phyloP scores from a whole-genome alignment of 129 eudicot genomes.

The Oenanthe sinensis region DNA sequence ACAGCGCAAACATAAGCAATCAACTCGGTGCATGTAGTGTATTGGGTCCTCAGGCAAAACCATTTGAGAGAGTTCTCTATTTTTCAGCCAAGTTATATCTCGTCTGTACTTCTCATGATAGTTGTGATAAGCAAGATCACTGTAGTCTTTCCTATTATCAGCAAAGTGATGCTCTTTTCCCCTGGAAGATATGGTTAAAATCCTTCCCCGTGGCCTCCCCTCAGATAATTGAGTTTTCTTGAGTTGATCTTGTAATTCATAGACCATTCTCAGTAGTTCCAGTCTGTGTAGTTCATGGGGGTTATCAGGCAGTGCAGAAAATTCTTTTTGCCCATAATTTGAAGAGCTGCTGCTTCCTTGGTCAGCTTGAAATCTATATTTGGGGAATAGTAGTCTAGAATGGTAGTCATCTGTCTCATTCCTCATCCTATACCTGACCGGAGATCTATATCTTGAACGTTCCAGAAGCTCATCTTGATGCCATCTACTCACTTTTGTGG shows the following conservation, averaged over 20 bases:
- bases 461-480: constrained; percentile 21
- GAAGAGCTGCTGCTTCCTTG: constrained; percentile 20
- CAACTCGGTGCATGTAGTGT: constrained; percentile 30
- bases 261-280: constrained; percentile 53
- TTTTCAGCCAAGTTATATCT: constrained; percentile 15
- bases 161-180: constrained; percentile 22
- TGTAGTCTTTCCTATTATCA: constrained; percentile 22
- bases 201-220: constrained; percentile 3
- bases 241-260: constrained; percentile 60
- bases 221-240: constrained; percentile 28
- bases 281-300: constrained; percentile 32
- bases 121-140: constrained; percentile 17
- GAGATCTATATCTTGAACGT: constrained; percentile 9
- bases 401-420: constrained; percentile 12
- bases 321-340: constrained; percentile 15
- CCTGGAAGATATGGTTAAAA: constrained; percentile 3
- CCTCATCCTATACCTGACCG: constrained; percentile 14
- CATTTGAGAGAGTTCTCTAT: constrained; percentile 21
- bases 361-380: constrained; percentile 18
- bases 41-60: constrained; percentile 54
- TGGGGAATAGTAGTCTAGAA: constrained; percentile 11
- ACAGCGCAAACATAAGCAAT: constrained; percentile 37
- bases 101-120: constrained; percentile 19
- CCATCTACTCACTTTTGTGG: constrained; percentile 17
- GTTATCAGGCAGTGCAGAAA: constrained; percentile 24